Evolutionary conservation across 1,139 yeast genomes (phyloP), one percentile per base, ranked within the genome.

Genomic region (Pichia sp.): DNA sequence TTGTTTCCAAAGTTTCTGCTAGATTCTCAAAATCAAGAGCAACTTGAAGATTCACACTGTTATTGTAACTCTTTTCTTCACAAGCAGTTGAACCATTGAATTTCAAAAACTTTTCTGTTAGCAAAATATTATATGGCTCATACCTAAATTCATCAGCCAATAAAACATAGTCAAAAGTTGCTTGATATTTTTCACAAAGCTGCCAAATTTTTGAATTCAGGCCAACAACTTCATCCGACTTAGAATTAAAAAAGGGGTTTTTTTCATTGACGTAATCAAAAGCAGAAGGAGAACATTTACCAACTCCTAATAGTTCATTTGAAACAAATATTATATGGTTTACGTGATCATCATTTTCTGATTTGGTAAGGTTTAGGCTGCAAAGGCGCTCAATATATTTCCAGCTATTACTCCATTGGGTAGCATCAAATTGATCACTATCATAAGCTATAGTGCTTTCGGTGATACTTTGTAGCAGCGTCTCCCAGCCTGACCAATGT

Each of bases 401-500:
- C 21, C 54, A 25, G 2, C 54, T 55, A 9, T 50, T 46, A 7
- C 19, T 18, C 60, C 60, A 56, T 35, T 44, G 42, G 9, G 39
- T 24, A 4, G 15, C 41, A 8, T 12, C 14, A 3, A 26, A 30
- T 3, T 31, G 33, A 1, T 38, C 44, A 14, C 38, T 45, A 21
- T 46, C 47, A 2, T 48, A 42, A 18, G 45, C 63, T 14, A 72
- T 65, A n/a, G 43, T 36, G 25, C 30, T 21, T 18, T 22, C 47
- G 31, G 60, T 54, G 11, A 77, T 56, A 11, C 66, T 69, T 8
- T 65, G 61, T 12, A 77, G 54, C 9, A 77, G 52, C 2, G 66
- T 64, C 22, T 63, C 60, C 82, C 84, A 77, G 0, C 79, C 82
- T 22, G 65, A 63, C 84, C 84, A 79, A 2, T 53, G 48, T n/a